Percentiles rank a stretch among this genome's conserved stretches.
Conservation (phyloP, 129 eudicot species). For the Arctium minus region DNA sequence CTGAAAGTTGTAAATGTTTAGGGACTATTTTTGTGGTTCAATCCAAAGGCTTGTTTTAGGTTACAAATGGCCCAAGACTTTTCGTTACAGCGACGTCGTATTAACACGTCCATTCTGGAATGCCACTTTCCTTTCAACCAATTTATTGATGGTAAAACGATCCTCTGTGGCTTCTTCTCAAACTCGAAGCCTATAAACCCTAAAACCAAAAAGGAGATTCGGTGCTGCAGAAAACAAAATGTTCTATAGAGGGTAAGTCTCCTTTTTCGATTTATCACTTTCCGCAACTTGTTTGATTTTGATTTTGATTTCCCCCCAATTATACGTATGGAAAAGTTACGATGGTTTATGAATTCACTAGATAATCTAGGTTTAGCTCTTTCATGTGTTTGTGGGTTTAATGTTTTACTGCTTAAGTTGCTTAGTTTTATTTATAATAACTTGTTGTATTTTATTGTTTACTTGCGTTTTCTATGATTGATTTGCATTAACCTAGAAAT, state of each 20-base stretch:
- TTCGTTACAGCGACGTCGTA: neutral
- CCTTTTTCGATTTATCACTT: neutral
- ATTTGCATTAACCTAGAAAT: slow-evolving; percentile 16
- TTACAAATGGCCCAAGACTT: neutral
- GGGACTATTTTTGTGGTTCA: neutral
- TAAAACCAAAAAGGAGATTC: slow-evolving; percentile 12
- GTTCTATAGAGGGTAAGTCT: slow-evolving; percentile 57
- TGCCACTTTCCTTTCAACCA: neutral
- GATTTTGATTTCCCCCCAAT: neutral
- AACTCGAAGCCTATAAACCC: slow-evolving; percentile 27
- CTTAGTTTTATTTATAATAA: neutral
- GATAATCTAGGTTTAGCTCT: slow-evolving; percentile 6
- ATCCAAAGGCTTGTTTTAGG: neutral
- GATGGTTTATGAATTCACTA: neutral
- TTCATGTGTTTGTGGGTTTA: neutral
- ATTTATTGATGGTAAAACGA: neutral
- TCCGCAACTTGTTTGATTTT: neutral
- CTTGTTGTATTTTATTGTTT: neutral
- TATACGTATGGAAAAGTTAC: neutral
- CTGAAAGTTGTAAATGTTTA: neutral
- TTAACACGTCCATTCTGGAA: slow-evolving; percentile 1
- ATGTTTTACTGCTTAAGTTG: neutral
- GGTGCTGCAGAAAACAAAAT: slow-evolving; percentile 6
- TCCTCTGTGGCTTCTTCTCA: slow-evolving; percentile 10
- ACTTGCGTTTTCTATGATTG: neutral